Evolutionary conservation across 2,329 filamentous ascomycete genomes (phyloP).

Genomic region (Aspergillus nomiae): DNA sequence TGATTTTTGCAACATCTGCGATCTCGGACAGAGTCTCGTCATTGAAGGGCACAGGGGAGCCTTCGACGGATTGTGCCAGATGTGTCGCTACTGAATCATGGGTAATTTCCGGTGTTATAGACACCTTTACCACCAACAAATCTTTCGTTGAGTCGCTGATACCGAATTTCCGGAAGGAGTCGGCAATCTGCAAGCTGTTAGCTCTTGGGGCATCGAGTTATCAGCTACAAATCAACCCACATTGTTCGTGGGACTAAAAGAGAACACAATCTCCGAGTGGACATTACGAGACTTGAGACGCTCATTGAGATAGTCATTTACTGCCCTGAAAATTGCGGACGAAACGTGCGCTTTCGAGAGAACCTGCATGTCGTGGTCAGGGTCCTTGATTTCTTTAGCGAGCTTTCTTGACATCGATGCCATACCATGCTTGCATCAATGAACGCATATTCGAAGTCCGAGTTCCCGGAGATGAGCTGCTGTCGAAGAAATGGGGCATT

Average conservation of each 20-base stretch:
- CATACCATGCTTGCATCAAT: conserved; percentile 79
- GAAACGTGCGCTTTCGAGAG: conserved; percentile 73
- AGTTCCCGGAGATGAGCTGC: conserved; percentile 82
- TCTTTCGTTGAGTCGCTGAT: conserved; percentile 69
- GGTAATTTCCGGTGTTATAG: conserved; percentile 52
- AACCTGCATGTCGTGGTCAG: conserved; percentile 52
- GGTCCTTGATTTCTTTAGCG: neutral
- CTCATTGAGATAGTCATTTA: conserved; percentile 63
- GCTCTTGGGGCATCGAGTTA: conserved; percentile 9
- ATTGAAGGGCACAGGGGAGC: conserved; percentile 59
- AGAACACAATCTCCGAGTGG: conserved; percentile 84
- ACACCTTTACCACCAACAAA: conserved; percentile 81
- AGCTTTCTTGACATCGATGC: neutral
- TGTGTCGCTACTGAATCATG: conserved; percentile 60
- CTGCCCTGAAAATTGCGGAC: conserved; percentile 75
- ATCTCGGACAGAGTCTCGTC: conserved; percentile 63
- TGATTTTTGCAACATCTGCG: conserved; percentile 69
- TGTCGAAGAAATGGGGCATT: conserved; percentile 78
- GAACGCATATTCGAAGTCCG: conserved; percentile 89
- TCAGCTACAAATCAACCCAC: conserved; percentile 48
- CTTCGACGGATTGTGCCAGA: conserved; percentile 63
- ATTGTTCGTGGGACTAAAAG: conserved; percentile 80
- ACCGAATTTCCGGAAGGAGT: conserved; percentile 87
- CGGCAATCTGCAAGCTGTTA: conserved; percentile 68
- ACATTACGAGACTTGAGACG: conserved; percentile 78